phyloP scores from a whole-genome alignment of 192 early-diverging fungal species.

The Entomortierella chlamydospora region DNA sequence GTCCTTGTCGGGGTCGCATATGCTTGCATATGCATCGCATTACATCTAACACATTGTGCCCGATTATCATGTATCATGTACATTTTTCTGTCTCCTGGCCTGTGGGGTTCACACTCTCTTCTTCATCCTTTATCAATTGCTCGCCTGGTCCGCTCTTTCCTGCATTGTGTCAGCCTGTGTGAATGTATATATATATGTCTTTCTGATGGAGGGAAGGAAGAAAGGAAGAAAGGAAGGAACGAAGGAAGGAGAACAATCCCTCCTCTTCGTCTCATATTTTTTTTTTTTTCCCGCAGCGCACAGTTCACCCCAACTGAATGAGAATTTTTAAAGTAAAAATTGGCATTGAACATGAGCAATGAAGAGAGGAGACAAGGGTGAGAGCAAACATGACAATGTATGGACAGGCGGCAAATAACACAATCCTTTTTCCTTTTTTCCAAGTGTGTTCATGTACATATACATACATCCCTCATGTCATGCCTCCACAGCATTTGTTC shows the following conservation, averaged over 20 bases:
- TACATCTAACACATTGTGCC: no score
- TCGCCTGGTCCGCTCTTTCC: no score
- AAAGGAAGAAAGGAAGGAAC: not conserved
- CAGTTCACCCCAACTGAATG: constrained; percentile 22
- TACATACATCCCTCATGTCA: no score
- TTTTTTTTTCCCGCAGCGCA: constrained; percentile 12
- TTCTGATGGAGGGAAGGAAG: not conserved
- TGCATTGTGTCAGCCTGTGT: no score
- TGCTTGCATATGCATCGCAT: no score
- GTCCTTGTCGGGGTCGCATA: no score
- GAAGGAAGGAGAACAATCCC: not conserved
- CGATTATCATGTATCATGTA: no score
- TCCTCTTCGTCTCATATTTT: not conserved
- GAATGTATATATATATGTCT: no score
- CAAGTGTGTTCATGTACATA: no score
- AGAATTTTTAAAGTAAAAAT: not conserved
- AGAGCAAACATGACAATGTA: not conserved
- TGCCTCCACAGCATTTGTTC: not conserved
- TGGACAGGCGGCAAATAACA: not conserved
- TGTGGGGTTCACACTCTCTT: no score
- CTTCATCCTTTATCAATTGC: no score
- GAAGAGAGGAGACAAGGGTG: not conserved
- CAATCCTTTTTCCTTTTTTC: not conserved
- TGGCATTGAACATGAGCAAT: constrained; percentile 3
- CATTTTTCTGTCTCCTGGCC: no score